Evolutionary conservation across 352 stramenopile genomes (phyloP).

Genomic region (Globisporangium okanoganense): DNA sequence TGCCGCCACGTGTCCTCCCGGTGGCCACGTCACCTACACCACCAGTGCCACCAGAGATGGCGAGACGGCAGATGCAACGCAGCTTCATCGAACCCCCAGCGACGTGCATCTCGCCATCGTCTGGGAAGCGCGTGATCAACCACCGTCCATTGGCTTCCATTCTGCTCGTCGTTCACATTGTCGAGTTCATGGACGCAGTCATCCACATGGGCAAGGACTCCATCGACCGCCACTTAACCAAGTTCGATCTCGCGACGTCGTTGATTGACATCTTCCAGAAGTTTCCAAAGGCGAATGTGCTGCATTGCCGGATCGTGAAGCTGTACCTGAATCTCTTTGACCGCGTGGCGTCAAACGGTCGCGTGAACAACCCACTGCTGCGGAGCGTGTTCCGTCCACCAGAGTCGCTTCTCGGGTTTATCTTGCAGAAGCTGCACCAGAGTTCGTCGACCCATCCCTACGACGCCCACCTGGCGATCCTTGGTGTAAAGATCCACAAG

Average conservation of each 20-base stretch:
- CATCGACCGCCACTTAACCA: slow-evolving; percentile 48
- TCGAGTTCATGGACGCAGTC: slow-evolving; percentile 58
- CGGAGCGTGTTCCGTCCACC: slow-evolving; percentile 67
- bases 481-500: slow-evolving; percentile 79
- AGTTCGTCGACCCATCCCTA: slow-evolving; percentile 51
- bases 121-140: slow-evolving; percentile 53
- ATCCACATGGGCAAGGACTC: slow-evolving; percentile 61
- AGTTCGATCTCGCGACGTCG: slow-evolving; percentile 51
- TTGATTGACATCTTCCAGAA: slow-evolving; percentile 71
- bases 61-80: slow-evolving; percentile 10
- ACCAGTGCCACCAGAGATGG: not conserved
- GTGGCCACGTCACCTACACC: slow-evolving; percentile 1
- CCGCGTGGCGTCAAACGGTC: slow-evolving; percentile 48
- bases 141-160: slow-evolving; percentile 56
- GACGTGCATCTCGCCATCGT: slow-evolving; percentile 38
- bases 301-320: slow-evolving; percentile 69
- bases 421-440: slow-evolving; percentile 56
- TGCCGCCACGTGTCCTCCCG: slow-evolving; percentile 9
- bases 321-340: slow-evolving; percentile 68
- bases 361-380: slow-evolving; percentile 74
- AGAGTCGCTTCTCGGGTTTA: slow-evolving; percentile 63
- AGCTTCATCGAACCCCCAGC: slow-evolving; percentile 12
- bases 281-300: slow-evolving; percentile 65
- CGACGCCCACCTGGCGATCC: slow-evolving; percentile 66
- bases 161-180: slow-evolving; percentile 60